Percentiles rank a stretch among this genome's conserved stretches.
Conservation (phyloP, 257 asterid genomes). For the Scutellaria galericulata region DNA sequence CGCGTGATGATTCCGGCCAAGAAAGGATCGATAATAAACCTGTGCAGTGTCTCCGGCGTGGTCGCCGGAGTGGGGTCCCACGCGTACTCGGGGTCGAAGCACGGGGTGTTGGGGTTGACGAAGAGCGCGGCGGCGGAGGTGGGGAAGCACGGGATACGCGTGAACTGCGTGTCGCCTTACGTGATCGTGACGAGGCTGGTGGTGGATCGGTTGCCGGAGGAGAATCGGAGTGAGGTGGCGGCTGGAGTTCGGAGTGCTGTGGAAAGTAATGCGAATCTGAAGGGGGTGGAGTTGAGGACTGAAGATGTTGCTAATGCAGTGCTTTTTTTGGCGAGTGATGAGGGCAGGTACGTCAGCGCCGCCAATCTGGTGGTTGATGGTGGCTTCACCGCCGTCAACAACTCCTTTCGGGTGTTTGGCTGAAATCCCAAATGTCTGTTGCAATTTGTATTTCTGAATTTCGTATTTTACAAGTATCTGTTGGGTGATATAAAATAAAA, state of each 20-base stretch:
- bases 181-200: constrained; percentile 62
- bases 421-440: constrained; percentile 17
- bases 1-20: constrained; percentile 71
- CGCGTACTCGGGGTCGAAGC: constrained; percentile 71
- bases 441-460: too few relatives aligned
- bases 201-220: constrained; percentile 58
- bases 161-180: constrained; percentile 80
- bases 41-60: constrained; percentile 55
- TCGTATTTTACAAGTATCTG: too few relatives aligned
- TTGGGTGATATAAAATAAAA: too few relatives aligned
- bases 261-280: constrained; percentile 58
- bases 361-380: constrained; percentile 79
- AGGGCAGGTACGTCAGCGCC: constrained; percentile 74
- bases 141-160: constrained; percentile 70
- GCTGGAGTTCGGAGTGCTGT: constrained; percentile 49
- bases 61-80: constrained; percentile 63
- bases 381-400: constrained; percentile 58
- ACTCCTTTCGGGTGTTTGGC: constrained; percentile 54
- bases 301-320: constrained; percentile 72
- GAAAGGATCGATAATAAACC: constrained; percentile 64
- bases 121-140: constrained; percentile 78
- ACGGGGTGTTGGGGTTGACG: constrained; percentile 76
- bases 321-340: constrained; percentile 75
- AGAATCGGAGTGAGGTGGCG: constrained; percentile 56
- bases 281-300: constrained; percentile 59